Conservation (phyloP, 2,329 filamentous ascomycete species). For the Stachybotrys echinatus region DNA sequence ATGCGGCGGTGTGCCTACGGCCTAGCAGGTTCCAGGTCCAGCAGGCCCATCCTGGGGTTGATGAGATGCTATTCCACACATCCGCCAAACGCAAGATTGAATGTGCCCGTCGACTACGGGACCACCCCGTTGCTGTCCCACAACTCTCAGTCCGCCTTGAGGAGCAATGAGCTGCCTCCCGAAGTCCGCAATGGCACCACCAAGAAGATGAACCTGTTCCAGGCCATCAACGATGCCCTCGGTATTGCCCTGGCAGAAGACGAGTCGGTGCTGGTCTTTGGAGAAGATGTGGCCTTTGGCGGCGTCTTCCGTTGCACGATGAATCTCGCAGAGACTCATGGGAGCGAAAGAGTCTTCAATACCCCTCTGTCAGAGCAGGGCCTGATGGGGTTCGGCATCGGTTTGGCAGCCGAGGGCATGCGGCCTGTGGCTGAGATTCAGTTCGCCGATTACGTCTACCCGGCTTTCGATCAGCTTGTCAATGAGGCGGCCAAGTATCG, state of each 20-base stretch:
- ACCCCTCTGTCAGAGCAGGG: conserved; percentile 92
- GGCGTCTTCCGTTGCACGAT: conserved; percentile 94
- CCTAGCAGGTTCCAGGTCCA: conserved; percentile 11
- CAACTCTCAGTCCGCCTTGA: conserved; percentile 65
- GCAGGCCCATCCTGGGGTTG: conserved; percentile 7
- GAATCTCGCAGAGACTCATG: conserved; percentile 83
- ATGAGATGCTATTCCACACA: conserved; percentile 46
- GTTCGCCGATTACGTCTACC: conserved; percentile 91
- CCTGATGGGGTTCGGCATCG: conserved; percentile 89
- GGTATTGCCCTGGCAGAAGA: conserved; percentile 77
- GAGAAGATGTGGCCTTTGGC: conserved; percentile 94
- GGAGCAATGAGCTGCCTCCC: conserved; percentile 64
- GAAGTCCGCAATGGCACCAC: conserved; percentile 64
- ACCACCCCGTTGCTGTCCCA: conserved; percentile 78
- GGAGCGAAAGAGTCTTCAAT: conserved; percentile 88
- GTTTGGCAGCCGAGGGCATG: conserved; percentile 85
- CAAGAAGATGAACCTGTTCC: conserved; percentile 88
- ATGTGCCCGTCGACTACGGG: conserved; percentile 82
- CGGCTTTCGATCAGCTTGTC: conserved; percentile 89
- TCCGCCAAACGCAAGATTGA: conserved; percentile 62
- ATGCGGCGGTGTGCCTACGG: conserved; percentile 23
- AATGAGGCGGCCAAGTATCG: conserved; percentile 89
- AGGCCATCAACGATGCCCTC: conserved; percentile 87
- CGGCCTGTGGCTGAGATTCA: conserved; percentile 91
- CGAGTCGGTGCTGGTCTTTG: conserved; percentile 84